Percentiles rank a stretch among this genome's conserved stretches.
phyloP scores from a whole-genome alignment of 2,329 filamentous ascomycete species.

The Lecanoromycetidae sp. region DNA sequence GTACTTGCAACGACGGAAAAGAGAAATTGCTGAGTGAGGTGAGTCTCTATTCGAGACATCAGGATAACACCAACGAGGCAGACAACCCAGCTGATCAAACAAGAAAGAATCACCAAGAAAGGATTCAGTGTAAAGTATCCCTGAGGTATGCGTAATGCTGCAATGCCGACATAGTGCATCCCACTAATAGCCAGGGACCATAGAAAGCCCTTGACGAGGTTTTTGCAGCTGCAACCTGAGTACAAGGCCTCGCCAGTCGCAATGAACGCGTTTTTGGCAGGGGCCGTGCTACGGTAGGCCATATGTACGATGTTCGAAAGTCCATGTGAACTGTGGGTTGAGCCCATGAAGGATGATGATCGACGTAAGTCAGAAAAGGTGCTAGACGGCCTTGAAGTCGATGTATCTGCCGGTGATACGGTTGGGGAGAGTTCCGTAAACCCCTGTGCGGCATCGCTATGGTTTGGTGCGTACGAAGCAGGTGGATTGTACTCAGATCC shows the following conservation, averaged over 20 bases:
- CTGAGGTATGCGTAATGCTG: constrained; percentile 23
- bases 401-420: not conserved
- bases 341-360: constrained; percentile 7
- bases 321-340: constrained; percentile 4
- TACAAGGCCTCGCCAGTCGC: constrained; percentile 19
- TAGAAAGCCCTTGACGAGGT: constrained; percentile 24
- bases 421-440: not conserved
- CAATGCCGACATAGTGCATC: constrained; percentile 27
- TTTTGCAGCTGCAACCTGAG: constrained; percentile 20
- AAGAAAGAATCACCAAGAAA: constrained; percentile 23
- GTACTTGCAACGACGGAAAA: constrained; percentile 24
- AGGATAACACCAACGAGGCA: constrained; percentile 25
- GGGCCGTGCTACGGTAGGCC: constrained; percentile 10
- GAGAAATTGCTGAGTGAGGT: constrained; percentile 24
- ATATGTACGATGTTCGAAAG: constrained; percentile 11
- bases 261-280: constrained; percentile 19
- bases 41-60: constrained; percentile 26
- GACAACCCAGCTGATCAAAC: constrained; percentile 25
- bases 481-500: not conserved
- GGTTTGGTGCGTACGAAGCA: not conserved
- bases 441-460: not conserved
- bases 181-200: constrained; percentile 26
- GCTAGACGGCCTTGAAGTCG: not conserved
- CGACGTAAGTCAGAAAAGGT: not conserved
- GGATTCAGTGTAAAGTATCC: constrained; percentile 23